Base-by-base conservation (phyloP, 1,284 basidiomycete species). In the Leucoagaricus sp. region DNA sequence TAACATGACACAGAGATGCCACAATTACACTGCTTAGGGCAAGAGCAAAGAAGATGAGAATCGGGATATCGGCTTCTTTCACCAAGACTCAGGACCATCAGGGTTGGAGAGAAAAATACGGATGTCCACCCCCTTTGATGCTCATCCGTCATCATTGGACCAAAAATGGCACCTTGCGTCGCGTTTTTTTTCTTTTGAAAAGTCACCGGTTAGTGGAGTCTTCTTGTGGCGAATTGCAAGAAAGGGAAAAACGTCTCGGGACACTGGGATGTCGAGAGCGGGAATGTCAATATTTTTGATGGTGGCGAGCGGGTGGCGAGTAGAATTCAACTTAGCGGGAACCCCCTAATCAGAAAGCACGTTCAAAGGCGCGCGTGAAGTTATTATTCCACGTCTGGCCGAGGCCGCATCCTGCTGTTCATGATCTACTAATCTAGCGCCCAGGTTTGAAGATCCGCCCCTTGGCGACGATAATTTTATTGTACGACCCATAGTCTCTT, bases 31-130 rank as follows among this genome's bases (percentile, higher is more conserved):
- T 29, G n/a, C 33, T 21, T 33, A 21, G 38, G 53, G 47, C 48
- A 55, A 17, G 34, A 19, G 33, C 19, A 54, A 41, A 52, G 49
- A 44, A 52, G 29, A 53, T 45, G 31, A 38, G 36, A 38, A 38
- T 38, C 36, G 36, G 17, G 21, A 53, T n/a, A n/a, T 53, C 51
- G 41, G 46, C 17, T 49, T 31, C 19, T 48, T 28, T 55, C 13
- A 38, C 36, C 4, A 52, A 45, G 50, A 31, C 45, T 53, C 51
- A 21, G 34, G 46, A 42, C 46, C n/a, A n/a, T 26, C 53, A 55
- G 53, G 45, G 45, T 31, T 40, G 17, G 34, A 40, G 31, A 6
- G 12, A 9, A 28, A 15, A 3, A 23, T 12, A 28, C 44, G n/a
- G 34, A 40, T 41, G 53, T 48, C 26, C 19, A 29, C 5, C 34